These are phyloP conservation scores for Penicillium subrubescens DNA, from an alignment of 495 filamentous ascomycete species.

Conservation along the genomic window DNA sequence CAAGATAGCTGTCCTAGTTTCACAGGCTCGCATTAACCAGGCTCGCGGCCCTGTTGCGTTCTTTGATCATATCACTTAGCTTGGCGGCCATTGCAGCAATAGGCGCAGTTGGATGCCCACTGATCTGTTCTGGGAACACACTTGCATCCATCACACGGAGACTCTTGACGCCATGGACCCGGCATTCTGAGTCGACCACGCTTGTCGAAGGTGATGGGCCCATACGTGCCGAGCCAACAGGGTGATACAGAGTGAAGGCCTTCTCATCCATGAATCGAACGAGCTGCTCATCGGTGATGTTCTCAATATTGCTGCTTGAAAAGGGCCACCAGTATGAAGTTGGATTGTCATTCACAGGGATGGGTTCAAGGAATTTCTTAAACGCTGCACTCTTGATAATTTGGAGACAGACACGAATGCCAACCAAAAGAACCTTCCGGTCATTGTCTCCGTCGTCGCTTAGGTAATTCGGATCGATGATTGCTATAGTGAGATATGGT, in stretches of 20 bases:
- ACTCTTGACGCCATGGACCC: conserved; percentile 50
- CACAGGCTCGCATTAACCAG: neutral
- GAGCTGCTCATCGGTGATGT: conserved; percentile 26
- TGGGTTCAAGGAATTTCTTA: conserved; percentile 20
- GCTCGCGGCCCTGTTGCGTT: neutral
- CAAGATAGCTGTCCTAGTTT: neutral
- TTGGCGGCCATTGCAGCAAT: conserved; percentile 26
- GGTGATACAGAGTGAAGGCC: conserved; percentile 29
- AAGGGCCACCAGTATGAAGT: conserved; percentile 30
- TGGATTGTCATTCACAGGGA: conserved; percentile 19
- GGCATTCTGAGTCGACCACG: conserved; percentile 51
- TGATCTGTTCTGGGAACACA: conserved; percentile 31
- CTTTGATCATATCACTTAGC: conserved; percentile 23
- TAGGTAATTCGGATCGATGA: conserved; percentile 28
- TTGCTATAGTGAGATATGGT: conserved; percentile 11
- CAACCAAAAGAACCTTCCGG: conserved; percentile 19
- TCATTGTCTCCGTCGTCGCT: conserved; percentile 22
- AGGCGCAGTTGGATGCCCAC: conserved; percentile 25
- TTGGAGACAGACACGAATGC: conserved; percentile 19
- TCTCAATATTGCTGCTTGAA: conserved; percentile 27
- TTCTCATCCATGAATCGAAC: conserved; percentile 27
- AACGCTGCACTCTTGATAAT: conserved; percentile 22
- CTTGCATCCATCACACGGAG: conserved; percentile 48
- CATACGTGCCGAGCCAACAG: conserved; percentile 29
- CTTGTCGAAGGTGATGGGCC: conserved; percentile 22